phyloP scores from a whole-genome alignment of 495 filamentous ascomycete species.

The Penicillium mononematosum region DNA sequence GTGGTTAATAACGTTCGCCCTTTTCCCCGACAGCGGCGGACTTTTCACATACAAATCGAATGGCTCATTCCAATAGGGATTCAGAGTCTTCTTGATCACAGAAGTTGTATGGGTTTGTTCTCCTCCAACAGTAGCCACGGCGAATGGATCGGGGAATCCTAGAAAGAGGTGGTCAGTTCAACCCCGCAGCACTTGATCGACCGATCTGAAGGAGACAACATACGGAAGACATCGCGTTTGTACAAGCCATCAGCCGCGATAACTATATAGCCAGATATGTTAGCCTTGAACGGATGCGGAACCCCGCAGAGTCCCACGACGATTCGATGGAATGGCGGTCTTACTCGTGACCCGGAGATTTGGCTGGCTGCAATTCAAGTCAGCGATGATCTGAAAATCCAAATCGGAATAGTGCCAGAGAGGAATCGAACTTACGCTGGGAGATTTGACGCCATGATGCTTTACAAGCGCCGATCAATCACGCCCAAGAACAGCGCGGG shows the following conservation, averaged over 20 bases:
- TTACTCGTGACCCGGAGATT: constrained; percentile 67
- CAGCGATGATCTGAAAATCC: constrained; percentile 24
- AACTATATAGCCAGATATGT: constrained; percentile 54
- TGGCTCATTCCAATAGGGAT: constrained; percentile 98
- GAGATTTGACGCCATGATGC: constrained; percentile 59
- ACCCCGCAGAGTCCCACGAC: constrained; percentile 25
- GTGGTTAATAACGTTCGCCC: constrained; percentile 6
- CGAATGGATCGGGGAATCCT: constrained; percentile 98
- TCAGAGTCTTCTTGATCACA: constrained; percentile 95
- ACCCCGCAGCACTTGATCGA: constrained; percentile 13
- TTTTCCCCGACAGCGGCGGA: constrained; percentile 22
- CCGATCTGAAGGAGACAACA: constrained; percentile 11
- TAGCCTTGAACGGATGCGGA: constrained; percentile 20
- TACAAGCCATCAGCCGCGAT: constrained; percentile 98
- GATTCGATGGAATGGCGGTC: constrained; percentile 24
- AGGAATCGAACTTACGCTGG: constrained; percentile 49
- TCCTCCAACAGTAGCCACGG: constrained; percentile 91
- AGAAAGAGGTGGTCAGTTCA: constrained; percentile 25
- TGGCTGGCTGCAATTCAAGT: constrained; percentile 47
- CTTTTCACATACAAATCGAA: constrained; percentile 80
- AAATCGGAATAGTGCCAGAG: constrained; percentile 4
- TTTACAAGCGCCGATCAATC: constrained; percentile 43
- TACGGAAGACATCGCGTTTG: constrained; percentile 98
- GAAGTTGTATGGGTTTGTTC: constrained; percentile 95
- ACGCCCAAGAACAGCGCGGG: constrained; percentile 41